Conservation (phyloP, 2,329 filamentous ascomycete genomes). For the Stenocarpella maydis region DNA sequence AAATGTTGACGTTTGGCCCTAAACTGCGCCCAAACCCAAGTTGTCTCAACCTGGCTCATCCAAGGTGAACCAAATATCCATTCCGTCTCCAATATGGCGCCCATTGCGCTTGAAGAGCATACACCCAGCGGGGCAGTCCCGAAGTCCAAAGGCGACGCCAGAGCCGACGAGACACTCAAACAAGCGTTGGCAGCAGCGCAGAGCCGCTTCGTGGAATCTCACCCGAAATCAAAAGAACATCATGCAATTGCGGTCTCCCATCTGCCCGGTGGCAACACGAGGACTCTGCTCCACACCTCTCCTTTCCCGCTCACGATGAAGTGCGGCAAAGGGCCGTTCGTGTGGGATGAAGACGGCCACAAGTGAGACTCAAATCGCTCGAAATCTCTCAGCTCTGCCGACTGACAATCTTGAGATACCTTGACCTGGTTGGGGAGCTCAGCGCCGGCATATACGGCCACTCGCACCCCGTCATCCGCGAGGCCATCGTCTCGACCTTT, state of each 20-base stretch:
- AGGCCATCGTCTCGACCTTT: conserved; percentile 56
- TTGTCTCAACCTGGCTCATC: background rate
- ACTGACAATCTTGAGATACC: conserved; percentile 50
- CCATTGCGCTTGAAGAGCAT: background rate
- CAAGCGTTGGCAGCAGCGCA: background rate
- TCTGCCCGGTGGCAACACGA: conserved; percentile 44
- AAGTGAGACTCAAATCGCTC: conserved; percentile 37
- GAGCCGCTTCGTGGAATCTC: background rate
- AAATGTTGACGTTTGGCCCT: background rate
- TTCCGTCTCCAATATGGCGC: background rate
- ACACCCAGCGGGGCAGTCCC: background rate
- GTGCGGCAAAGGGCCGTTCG: conserved; percentile 46
- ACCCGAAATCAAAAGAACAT: background rate
- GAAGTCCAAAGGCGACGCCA: background rate
- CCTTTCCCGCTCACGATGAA: conserved; percentile 55
- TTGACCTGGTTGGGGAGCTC: conserved; percentile 70
- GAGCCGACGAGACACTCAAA: background rate
- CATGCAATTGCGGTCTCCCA: conserved; percentile 5
- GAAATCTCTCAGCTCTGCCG: accelerated
- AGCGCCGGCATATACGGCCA: conserved; percentile 73
- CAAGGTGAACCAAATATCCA: background rate
- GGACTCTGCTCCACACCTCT: conserved; percentile 44
- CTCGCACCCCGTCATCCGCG: conserved; percentile 62
- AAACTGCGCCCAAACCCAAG: no score
- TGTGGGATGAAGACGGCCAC: conserved; percentile 53